Conservation (phyloP, 495 filamentous ascomycete genomes). For the Podospora fimiseda region DNA sequence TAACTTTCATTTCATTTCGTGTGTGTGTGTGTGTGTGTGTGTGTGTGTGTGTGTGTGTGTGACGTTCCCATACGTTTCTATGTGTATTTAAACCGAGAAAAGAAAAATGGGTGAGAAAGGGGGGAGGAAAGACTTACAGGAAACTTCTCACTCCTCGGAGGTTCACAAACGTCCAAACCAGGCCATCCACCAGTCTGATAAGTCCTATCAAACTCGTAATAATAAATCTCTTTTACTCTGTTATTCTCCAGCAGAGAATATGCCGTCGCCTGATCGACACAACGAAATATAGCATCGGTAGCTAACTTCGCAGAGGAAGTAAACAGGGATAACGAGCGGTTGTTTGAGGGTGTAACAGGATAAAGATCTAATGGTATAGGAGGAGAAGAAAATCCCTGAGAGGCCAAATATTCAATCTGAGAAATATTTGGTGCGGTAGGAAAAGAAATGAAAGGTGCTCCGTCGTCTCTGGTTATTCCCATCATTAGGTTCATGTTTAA, state of each 20-base stretch:
- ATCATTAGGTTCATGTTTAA: constrained; percentile 36
- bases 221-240: constrained; percentile 33
- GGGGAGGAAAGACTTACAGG: no score
- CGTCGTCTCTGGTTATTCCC: constrained; percentile 46
- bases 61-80: no score
- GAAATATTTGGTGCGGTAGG: constrained; percentile 32
- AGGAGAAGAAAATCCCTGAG: constrained; percentile 29
- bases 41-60: no score
- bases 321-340: constrained; percentile 40
- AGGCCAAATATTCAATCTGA: constrained; percentile 3
- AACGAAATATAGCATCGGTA: constrained; percentile 48
- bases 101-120: no score
- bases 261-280: constrained; percentile 44
- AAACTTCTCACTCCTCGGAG: constrained; percentile 28
- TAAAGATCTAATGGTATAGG: constrained; percentile 30
- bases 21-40: no score
- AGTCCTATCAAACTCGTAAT: constrained; percentile 47
- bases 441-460: constrained; percentile 40
- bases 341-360: constrained; percentile 16
- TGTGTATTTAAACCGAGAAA: no score
- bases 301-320: constrained; percentile 37
- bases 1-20: no score
- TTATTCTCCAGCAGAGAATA: constrained; percentile 25
- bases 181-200: constrained; percentile 48
- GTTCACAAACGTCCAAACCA: constrained; percentile 38